Evolutionary conservation across 768 basidiomycete species (phyloP), one percentile per base, ranked within the genome.

Genomic region (Rhodotorula babjevae): DNA sequence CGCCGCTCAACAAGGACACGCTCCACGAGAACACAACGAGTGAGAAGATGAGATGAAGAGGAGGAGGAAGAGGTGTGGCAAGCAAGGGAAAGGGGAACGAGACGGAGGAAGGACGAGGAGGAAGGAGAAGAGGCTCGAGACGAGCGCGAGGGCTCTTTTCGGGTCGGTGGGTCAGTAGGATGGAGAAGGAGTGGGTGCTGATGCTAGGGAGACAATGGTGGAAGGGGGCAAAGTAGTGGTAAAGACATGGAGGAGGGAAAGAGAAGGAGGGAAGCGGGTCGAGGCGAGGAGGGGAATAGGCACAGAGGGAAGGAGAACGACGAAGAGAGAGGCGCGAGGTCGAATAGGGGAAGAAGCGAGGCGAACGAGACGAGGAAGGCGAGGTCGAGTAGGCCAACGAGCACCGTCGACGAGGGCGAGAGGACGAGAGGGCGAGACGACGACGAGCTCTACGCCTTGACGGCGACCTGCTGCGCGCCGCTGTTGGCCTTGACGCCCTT

Each of bases 361-460:
- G 23, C 31, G 33, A 0, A 31, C 23, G 8, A 8, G 58, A 11
- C 10, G 29, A 21, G 8, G 15, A 59, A n/a, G 58, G 23, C 36
- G 58, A 42, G 31, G 12, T 15, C n/a, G n/a, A n/a, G n/a, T n/a
- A n/a, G n/a, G n/a, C n/a, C n/a, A n/a, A n/a, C n/a, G n/a, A n/a
- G n/a, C n/a, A n/a, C n/a, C n/a, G n/a, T n/a, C n/a, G n/a, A n/a
- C n/a, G n/a, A n/a, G n/a, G n/a, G 31, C 18, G 56, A 33, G 31
- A 33, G 18, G 4, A 31, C 18, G n/a, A 21, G 2, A 33, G 2
- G 16, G 6, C 18, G 56, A 19, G 33, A 36, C 8, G 49, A n/a
- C 12, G 53, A 29, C 14, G 53, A 55, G 27, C 8, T 7, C 46
- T 29, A 70, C 7, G 69, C 69, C 63, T 70, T 70, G 63, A 65